These are phyloP conservation scores for Phytophthora idaei DNA, from an alignment of 352 stramenopile genomes.

Conservation along the genomic window DNA sequence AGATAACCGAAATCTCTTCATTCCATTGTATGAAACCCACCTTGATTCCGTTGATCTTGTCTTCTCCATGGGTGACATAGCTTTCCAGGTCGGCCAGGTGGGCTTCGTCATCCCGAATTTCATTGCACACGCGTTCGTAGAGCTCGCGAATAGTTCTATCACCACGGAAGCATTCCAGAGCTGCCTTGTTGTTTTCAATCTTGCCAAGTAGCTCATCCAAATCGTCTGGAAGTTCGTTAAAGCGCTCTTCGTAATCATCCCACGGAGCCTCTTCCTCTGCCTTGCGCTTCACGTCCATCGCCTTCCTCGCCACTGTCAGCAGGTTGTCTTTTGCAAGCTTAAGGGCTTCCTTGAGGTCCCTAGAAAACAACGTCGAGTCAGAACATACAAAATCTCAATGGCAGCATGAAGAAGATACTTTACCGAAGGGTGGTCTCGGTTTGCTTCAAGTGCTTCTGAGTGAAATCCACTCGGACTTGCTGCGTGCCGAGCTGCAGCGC, in stretches of 20 bases:
- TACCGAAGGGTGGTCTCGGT: constrained; percentile 57
- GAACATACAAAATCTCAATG: constrained; percentile 1
- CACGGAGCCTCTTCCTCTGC: constrained; percentile 75
- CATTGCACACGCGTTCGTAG: constrained; percentile 63
- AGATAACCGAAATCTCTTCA: not conserved
- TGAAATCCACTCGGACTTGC: constrained; percentile 74
- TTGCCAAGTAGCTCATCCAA: constrained; percentile 74
- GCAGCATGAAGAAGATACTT: not conserved
- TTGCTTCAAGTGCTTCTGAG: constrained; percentile 59
- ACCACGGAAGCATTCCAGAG: constrained; percentile 80
- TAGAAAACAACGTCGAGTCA: constrained; percentile 19
- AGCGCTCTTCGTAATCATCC: constrained; percentile 66
- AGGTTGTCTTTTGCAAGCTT: constrained; percentile 72
- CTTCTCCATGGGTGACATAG: constrained; percentile 66
- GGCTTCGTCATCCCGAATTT: constrained; percentile 76
- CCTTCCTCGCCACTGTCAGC: constrained; percentile 58
- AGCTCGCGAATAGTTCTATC: constrained; percentile 77
- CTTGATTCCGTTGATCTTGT: constrained; percentile 79
- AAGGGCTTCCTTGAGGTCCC: constrained; percentile 61
- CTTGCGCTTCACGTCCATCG: constrained; percentile 68
- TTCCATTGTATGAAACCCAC: constrained; percentile 25
- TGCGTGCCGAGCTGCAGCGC: constrained; percentile 64
- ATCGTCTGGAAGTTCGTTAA: constrained; percentile 70
- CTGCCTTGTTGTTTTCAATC: constrained; percentile 88
- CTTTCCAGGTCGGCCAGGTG: constrained; percentile 63